Conservation (phyloP, 306 rosid genomes). For the Cucumis melo region DNA sequence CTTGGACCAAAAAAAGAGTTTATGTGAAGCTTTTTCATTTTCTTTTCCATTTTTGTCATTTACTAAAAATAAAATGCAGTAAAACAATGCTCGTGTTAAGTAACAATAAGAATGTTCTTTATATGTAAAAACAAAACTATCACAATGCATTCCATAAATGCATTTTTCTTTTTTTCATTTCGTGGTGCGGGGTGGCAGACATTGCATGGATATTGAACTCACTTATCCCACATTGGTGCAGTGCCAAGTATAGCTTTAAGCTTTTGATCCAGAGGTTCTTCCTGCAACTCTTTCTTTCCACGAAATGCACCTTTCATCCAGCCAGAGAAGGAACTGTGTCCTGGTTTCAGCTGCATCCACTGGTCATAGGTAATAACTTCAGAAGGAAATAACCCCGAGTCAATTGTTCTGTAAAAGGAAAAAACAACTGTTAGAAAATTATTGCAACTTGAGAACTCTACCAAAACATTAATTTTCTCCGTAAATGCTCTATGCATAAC, state of each 20-base stretch:
- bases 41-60: not conserved
- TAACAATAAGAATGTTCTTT: not conserved
- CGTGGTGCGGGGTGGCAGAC: not conserved
- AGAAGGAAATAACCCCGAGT: slow-evolving; percentile 39
- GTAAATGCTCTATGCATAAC: not conserved
- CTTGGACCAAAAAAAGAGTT: not conserved
- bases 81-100: not conserved
- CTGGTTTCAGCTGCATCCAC: slow-evolving; percentile 66
- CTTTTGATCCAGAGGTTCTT: slow-evolving; percentile 49
- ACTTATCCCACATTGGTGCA: slow-evolving; percentile 98
- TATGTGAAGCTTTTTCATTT: not conserved
- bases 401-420: slow-evolving; percentile 37
- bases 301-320: slow-evolving; percentile 65
- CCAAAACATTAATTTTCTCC: not conserved
- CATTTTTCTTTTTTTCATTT: not conserved
- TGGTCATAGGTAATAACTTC: slow-evolving; percentile 69
- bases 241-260: slow-evolving; percentile 57
- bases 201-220: slow-evolving; percentile 13
- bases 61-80: not conserved
- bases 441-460: not conserved
- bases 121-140: not conserved
- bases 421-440: slow-evolving; percentile 4
- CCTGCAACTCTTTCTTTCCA: slow-evolving; percentile 63
- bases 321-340: slow-evolving; percentile 33
- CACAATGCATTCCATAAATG: not conserved